Conservation (phyloP, 352 stramenopile genomes). For the Pythium grandisporangium region DNA sequence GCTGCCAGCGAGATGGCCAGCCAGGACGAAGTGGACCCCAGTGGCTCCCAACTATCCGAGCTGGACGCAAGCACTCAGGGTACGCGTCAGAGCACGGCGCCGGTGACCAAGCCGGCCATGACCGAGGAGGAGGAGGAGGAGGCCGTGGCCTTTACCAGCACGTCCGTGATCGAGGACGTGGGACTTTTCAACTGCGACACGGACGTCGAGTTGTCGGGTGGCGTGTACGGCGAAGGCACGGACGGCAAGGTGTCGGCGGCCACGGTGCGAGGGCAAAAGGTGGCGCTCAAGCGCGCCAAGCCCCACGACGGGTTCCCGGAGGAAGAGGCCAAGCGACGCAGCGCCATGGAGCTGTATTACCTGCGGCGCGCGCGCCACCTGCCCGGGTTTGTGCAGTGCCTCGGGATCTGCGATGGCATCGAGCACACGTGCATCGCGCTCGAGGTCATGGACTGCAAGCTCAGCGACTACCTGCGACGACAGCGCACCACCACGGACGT, state of each 20-base stretch:
- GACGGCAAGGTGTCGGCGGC: conserved; percentile 72
- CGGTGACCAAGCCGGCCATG: neutral
- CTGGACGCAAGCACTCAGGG: neutral
- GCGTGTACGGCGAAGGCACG: conserved; percentile 78
- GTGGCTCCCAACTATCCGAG: neutral
- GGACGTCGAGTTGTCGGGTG: conserved; percentile 75
- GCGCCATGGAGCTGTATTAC: conserved; percentile 72
- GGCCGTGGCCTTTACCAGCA: conserved; percentile 48
- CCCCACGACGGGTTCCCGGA: conserved; percentile 64
- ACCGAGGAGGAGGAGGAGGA: neutral
- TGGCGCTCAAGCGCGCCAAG: conserved; percentile 77
- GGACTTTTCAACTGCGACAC: conserved; percentile 76
- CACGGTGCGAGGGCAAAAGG: conserved; percentile 69
- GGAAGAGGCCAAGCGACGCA: conserved; percentile 73
- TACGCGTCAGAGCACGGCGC: neutral
- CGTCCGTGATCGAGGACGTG: conserved; percentile 76
- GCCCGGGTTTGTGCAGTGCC: conserved; percentile 71
- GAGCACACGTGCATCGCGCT: conserved; percentile 81
- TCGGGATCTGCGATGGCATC: conserved; percentile 74
- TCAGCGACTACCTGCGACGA: conserved; percentile 75
- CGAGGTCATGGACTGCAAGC: conserved; percentile 85
- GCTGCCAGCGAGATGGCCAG: neutral
- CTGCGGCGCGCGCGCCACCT: conserved; percentile 66
- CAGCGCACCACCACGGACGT: conserved; percentile 32
- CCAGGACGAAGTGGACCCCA: neutral